These are phyloP conservation scores for Pisolithus albus DNA, from an alignment of 768 basidiomycete species.

Conservation along the genomic window DNA sequence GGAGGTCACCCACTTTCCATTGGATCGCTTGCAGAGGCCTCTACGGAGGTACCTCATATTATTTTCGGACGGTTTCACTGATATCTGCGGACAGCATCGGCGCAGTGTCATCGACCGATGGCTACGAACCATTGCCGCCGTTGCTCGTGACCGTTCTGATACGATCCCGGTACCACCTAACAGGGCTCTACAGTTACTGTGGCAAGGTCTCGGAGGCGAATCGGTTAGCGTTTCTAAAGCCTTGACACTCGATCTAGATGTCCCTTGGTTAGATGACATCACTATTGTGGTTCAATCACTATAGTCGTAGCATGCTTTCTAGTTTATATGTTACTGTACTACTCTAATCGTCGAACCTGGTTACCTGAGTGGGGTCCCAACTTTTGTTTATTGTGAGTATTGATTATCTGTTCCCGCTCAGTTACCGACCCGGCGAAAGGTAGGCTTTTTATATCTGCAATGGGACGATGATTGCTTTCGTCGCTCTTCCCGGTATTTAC, in stretches of 20 bases:
- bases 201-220: constrained; percentile 54
- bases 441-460: too few relatives aligned
- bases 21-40: constrained; percentile 25
- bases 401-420: too few relatives aligned
- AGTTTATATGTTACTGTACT: background rate
- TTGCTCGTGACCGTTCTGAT: constrained; percentile 9
- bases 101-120: constrained; percentile 44
- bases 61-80: constrained; percentile 62
- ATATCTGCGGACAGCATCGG: constrained; percentile 48
- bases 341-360: background rate
- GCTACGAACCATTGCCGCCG: constrained; percentile 38
- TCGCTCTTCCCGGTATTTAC: too few relatives aligned
- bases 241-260: constrained; percentile 58
- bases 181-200: constrained; percentile 52
- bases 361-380: background rate
- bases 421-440: too few relatives aligned
- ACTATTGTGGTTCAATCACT: constrained; percentile 58
- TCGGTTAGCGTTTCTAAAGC: constrained; percentile 46
- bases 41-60: constrained; percentile 50
- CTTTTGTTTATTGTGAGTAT: too few relatives aligned
- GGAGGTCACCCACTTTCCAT: constrained; percentile 53
- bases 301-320: constrained; percentile 14
- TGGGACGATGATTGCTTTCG: too few relatives aligned
- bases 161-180: constrained; percentile 28
- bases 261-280: constrained; percentile 64